A percentile compares a stretch with the other conserved stretches of the same genome.
These are phyloP conservation scores for Phytophthora tubulina DNA, from an alignment of 352 stramenopile genomes.

Conservation along the genomic window DNA sequence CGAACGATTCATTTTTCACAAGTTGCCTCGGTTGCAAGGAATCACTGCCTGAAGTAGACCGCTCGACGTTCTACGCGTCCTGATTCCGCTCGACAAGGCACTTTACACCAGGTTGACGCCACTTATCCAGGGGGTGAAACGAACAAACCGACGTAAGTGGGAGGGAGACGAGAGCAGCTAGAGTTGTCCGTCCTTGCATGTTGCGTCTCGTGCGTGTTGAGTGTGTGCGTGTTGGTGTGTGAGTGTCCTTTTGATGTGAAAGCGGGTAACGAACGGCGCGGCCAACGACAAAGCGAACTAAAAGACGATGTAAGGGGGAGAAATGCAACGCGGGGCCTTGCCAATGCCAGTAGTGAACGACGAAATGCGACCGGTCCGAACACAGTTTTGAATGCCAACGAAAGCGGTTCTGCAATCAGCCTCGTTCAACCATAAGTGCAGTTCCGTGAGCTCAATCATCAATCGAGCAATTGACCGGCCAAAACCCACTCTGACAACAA, in stretches of 20 bases:
- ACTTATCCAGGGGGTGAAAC: slow-evolving; percentile 1
- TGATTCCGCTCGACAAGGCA: slow-evolving; percentile 5
- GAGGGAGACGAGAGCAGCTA: slow-evolving; percentile 18
- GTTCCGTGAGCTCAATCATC: slow-evolving; percentile 5
- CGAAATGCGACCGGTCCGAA: background rate
- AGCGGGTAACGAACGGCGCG: background rate
- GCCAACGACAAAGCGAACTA: background rate
- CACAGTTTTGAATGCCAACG: slow-evolving; percentile 31
- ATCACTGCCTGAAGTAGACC: slow-evolving; percentile 46
- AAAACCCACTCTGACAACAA: background rate
- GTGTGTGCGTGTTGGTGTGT: slow-evolving; percentile 34
- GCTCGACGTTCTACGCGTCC: slow-evolving; percentile 43
- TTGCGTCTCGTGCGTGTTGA: slow-evolving; percentile 35
- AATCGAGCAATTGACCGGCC: background rate
- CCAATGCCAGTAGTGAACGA: slow-evolving; percentile 3
- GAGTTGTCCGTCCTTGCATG: slow-evolving; percentile 27
- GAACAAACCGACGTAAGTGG: background rate
- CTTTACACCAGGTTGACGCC: background rate
- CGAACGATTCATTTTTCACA: slow-evolving; percentile 50
- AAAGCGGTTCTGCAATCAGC: slow-evolving; percentile 22
- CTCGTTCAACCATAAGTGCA: slow-evolving; percentile 6
- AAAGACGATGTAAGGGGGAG: background rate
- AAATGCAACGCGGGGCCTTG: background rate
- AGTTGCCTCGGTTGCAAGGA: slow-evolving; percentile 57
- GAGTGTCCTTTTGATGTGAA: slow-evolving; percentile 26